Percentiles rank a stretch among this genome's conserved stretches.
These are phyloP conservation scores for Beta vulgaris DNA, from an alignment of 148 eudicot genomes.

Conservation along the genomic window DNA sequence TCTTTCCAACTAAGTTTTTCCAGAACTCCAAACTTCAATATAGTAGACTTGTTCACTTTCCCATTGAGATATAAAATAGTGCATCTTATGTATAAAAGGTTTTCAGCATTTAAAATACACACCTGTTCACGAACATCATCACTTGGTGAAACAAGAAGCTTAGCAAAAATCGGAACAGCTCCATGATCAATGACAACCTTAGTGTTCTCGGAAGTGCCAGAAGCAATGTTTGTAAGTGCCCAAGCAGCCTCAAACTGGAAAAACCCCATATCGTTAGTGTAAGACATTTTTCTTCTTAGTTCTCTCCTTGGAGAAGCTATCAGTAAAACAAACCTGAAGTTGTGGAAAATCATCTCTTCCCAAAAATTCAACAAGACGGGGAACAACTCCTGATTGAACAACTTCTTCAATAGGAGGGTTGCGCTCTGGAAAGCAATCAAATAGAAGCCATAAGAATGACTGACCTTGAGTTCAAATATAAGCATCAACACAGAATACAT, in stretches of 20 bases:
- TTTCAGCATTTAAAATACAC: neutral
- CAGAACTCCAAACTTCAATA: neutral
- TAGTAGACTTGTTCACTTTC: neutral
- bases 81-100: neutral
- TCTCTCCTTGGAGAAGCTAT: too few species aligned
- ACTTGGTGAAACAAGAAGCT: constrained; percentile 73
- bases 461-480: neutral
- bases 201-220: constrained; percentile 87
- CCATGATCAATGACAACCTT: constrained; percentile 85
- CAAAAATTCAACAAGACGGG: constrained; percentile 80
- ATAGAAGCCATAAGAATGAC: neutral
- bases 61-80: neutral
- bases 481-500: neutral
- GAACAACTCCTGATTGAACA: constrained; percentile 85
- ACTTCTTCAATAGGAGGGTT: constrained; percentile 95
- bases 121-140: constrained; percentile 98
- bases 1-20: neutral
- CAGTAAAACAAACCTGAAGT: constrained; percentile 59
- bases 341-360: constrained; percentile 74
- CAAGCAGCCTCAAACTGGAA: constrained; percentile 90
- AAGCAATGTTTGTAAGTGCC: constrained; percentile 94
- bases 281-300: too few species aligned
- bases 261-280: neutral
- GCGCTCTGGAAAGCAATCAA: constrained; percentile 45
- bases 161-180: constrained; percentile 83